Percentiles rank a stretch among this genome's conserved stretches.
Conservation (phyloP, 345 rosid genomes). For the Sonneratia alba region DNA sequence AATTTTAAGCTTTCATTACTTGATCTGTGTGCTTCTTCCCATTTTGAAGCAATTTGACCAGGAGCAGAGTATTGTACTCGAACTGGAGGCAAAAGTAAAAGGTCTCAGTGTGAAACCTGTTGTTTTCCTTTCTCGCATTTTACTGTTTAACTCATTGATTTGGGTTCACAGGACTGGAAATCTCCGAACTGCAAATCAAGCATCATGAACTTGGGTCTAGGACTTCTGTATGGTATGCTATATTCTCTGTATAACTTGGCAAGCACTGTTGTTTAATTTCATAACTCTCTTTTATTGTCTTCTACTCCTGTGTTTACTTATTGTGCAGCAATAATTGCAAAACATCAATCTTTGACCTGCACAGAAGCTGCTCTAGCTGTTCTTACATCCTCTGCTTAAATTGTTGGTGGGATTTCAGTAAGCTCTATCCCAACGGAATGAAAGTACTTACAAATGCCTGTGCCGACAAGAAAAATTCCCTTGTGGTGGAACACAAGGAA, state of each 20-base stretch:
- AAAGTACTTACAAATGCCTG: slow-evolving; percentile 27
- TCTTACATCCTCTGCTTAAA: slow-evolving; percentile 53
- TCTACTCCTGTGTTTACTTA: slow-evolving; percentile 21
- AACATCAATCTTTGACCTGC: slow-evolving; percentile 47
- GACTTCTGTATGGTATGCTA: neutral
- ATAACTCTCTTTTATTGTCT: slow-evolving; percentile 12
- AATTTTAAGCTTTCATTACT: slow-evolving; percentile 67
- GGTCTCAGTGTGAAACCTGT: slow-evolving; percentile 25
- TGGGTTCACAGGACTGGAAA: slow-evolving; percentile 33
- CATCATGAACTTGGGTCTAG: slow-evolving; percentile 35
- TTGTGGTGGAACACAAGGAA: slow-evolving; percentile 16
- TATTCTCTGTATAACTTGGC: slow-evolving; percentile 3
- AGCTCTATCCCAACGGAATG: slow-evolving; percentile 28
- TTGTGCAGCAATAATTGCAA: slow-evolving; percentile 45
- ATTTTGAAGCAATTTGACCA: slow-evolving; percentile 61
- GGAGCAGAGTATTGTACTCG: slow-evolving; percentile 49
- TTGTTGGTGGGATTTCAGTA: slow-evolving; percentile 43
- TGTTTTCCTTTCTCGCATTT: slow-evolving; percentile 1
- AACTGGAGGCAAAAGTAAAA: slow-evolving; percentile 55
- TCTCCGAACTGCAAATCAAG: slow-evolving; percentile 35
- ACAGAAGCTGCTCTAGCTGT: slow-evolving; percentile 60
- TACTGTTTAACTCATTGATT: neutral
- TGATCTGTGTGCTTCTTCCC: slow-evolving; percentile 92
- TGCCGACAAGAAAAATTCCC: slow-evolving; percentile 23
- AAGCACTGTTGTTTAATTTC: neutral